Evolutionary conservation across 192 early-diverging fungal genomes (phyloP), one percentile per base, ranked within the genome.

Genomic region (Linnemannia elongata): DNA sequence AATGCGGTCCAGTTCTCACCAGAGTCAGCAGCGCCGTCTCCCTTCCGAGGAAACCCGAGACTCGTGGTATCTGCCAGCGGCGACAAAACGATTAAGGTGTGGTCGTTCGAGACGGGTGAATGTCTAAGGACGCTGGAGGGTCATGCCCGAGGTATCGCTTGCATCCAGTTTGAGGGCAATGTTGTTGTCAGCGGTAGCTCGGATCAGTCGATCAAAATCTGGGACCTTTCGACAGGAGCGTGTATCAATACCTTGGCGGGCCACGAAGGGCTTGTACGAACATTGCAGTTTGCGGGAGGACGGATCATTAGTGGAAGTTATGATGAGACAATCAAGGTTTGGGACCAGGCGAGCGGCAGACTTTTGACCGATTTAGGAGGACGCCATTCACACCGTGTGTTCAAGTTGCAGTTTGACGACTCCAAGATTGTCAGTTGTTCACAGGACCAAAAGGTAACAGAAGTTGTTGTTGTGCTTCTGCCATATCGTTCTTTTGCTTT

Each of bases 281-380:
- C 96, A 0, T 76, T 97, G 4, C 93, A 94, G 75, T 93, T 96
- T 79, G 88, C 94, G 69, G 69, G 79, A 68, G 84, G 92, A 38
- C 82, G 92, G 24, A 90, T 98, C 22, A 95, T 99, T 24, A 96
- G 95, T n/a, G 97, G 96, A 5, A 94, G 94, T 33, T 99, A 99
- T 85, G 96, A 98, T 82, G 93, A 96, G 79, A 93, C 94, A 4
- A 87, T 99, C 75, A 98, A 96, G 87, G 91, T 99, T 27, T 99
- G 98, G 98, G 92, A 95, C 72, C 80, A 95, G 60, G 88, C 92
- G 41, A 94, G 92, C 0, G 97, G 97, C 3, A 86, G 85, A 55
- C 79, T 94, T 38, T 22, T 94, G 0, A 89, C 89, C 68, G 91
- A 90, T 45, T 80, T 95, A 74, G 89, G 87, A 39, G 91, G 93